Percentiles rank a stretch among this genome's conserved stretches.
Evolutionary conservation across 495 filamentous ascomycete species (phyloP).

Genomic region (Penicillium paradoxum): DNA sequence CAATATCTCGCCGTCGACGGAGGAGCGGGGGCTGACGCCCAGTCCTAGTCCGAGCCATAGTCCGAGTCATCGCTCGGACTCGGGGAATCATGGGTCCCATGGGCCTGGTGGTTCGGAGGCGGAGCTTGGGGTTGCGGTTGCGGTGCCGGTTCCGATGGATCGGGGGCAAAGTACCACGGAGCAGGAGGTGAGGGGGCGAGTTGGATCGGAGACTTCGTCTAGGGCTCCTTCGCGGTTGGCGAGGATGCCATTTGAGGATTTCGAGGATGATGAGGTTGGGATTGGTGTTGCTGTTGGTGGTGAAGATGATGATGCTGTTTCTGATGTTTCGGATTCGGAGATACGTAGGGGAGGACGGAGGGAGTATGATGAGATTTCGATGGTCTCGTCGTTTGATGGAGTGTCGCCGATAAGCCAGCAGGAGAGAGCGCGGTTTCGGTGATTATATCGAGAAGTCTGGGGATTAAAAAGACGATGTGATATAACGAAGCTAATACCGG

Average conservation of each 20-base stretch:
- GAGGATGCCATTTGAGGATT: conserved; percentile 25
- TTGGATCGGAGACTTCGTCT: conserved; percentile 5
- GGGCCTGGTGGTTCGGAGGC: conserved; percentile 1
- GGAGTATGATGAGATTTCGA: conserved; percentile 32
- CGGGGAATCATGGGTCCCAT: background rate
- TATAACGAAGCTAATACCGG: background rate
- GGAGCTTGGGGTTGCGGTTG: conserved; percentile 13
- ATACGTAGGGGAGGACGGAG: conserved; percentile 9
- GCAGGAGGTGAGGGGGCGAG: conserved; percentile 7
- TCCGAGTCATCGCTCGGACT: background rate
- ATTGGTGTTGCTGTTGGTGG: conserved; percentile 2
- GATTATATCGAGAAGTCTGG: background rate
- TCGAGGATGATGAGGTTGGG: conserved; percentile 19
- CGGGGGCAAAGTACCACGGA: conserved; percentile 12
- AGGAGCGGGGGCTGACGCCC: background rate
- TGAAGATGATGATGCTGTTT: conserved; percentile 25
- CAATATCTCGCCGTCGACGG: conserved; percentile 3
- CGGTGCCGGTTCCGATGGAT: conserved; percentile 14
- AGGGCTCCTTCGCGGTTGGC: conserved; percentile 3
- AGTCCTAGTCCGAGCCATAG: background rate
- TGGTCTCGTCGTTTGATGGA: conserved; percentile 34
- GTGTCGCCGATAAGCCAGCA: background rate
- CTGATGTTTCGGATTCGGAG: conserved; percentile 27
- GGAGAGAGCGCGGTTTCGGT: background rate
- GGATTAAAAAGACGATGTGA: background rate